These are phyloP conservation scores for Pythium monospermum DNA, from an alignment of 352 stramenopile species.

Conservation along the genomic window DNA sequence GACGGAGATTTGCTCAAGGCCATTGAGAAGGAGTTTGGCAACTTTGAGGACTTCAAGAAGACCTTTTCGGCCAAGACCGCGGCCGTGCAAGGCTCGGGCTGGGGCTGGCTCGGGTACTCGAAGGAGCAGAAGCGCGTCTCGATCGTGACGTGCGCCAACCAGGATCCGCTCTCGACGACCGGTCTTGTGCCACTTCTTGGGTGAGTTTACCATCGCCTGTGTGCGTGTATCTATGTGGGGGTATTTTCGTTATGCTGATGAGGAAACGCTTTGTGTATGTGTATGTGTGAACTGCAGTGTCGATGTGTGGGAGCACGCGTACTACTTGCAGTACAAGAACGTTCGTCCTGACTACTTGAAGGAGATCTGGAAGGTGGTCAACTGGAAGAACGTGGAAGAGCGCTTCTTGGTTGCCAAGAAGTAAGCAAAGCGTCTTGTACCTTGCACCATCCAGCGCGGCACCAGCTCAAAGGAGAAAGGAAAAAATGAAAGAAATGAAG, in stretches of 20 bases:
- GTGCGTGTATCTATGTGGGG: neutral
- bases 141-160: constrained; percentile 90
- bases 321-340: constrained; percentile 97
- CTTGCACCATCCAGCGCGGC: too few species aligned
- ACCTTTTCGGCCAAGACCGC: constrained; percentile 85
- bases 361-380: constrained; percentile 92
- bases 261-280: too few species aligned
- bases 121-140: constrained; percentile 78
- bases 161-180: constrained; percentile 95
- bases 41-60: constrained; percentile 91
- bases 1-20: constrained; percentile 80
- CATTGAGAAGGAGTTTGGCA: constrained; percentile 92
- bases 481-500: too few species aligned
- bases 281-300: constrained; percentile 55
- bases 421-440: constrained; percentile 20
- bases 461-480: too few species aligned
- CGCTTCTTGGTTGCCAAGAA: constrained; percentile 69
- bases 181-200: constrained; percentile 94
- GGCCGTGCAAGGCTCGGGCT: constrained; percentile 96
- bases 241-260: too few species aligned
- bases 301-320: constrained; percentile 97
- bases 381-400: constrained; percentile 92
- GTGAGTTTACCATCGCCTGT: constrained; percentile 15
- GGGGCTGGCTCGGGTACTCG: constrained; percentile 97
- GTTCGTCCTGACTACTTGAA: constrained; percentile 94